Conservation (phyloP, 1,284 basidiomycete genomes). For the Microbotryum lychnidis-dioicae region DNA sequence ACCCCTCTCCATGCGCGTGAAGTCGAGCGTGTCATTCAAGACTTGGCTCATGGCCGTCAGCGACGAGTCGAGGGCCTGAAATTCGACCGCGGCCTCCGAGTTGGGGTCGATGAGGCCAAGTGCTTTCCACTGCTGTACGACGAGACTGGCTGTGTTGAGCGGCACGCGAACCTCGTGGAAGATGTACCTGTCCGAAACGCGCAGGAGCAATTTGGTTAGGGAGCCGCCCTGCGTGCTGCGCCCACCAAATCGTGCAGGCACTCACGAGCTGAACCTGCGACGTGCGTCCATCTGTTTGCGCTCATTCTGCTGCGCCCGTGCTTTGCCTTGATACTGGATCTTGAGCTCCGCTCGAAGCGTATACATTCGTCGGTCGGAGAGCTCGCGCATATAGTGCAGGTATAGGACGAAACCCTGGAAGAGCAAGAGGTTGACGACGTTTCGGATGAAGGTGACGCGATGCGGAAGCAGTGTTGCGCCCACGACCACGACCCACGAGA, state of each 20-base stretch:
- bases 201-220: conserved; percentile 7
- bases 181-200: conserved; percentile 46
- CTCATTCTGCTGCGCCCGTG: conserved; percentile 77
- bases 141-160: conserved; percentile 79
- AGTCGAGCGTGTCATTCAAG: conserved; percentile 52
- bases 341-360: conserved; percentile 63
- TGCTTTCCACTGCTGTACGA: conserved; percentile 81
- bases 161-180: conserved; percentile 77
- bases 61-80: conserved; percentile 68
- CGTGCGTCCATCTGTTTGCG: conserved; percentile 17
- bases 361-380: conserved; percentile 56
- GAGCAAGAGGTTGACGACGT: conserved; percentile 50
- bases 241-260: too few species aligned
- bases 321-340: conserved; percentile 52
- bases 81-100: conserved; percentile 63
- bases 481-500: conserved; percentile 36
- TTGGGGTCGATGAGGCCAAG: conserved; percentile 52
- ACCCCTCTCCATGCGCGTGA: conserved; percentile 45
- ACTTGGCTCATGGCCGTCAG: conserved; percentile 77
- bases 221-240: conserved; percentile 18
- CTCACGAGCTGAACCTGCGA: not conserved
- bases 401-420: conserved; percentile 49
- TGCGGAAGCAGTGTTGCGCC: conserved; percentile 9
- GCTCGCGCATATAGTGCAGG: conserved; percentile 41
- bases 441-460: conserved; percentile 13